Conservation (phyloP, 805 yeast species). For the Scheffersomyces coipomensis region DNA sequence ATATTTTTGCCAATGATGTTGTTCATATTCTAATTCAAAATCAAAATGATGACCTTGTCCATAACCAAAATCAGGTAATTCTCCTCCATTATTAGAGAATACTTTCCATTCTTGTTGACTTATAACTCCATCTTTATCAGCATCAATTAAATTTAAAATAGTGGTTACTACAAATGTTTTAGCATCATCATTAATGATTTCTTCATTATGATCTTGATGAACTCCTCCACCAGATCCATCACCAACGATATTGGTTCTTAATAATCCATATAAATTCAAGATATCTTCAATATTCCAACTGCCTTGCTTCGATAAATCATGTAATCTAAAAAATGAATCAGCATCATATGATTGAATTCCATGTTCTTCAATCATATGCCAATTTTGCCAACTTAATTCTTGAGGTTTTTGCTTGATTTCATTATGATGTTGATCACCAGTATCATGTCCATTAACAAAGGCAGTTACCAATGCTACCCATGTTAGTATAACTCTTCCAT, state of each 20-base stretch:
- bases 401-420: conserved; percentile 33
- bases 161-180: conserved; percentile 54
- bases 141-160: conserved; percentile 62
- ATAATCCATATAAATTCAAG: conserved; percentile 76
- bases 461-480: not conserved
- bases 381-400: conserved; percentile 68
- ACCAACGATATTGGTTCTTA: conserved; percentile 72
- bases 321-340: conserved; percentile 73
- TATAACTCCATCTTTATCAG: conserved; percentile 62
- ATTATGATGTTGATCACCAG: conserved; percentile 1
- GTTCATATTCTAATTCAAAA: conserved; percentile 89
- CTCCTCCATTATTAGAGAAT: conserved; percentile 61
- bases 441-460: conserved; percentile 9
- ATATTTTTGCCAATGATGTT: conserved; percentile 88
- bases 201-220: conserved; percentile 56
- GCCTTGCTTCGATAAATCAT: conserved; percentile 66
- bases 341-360: conserved; percentile 72
- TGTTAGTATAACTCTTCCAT: not conserved
- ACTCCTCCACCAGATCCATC: conserved; percentile 88
- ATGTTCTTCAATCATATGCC: conserved; percentile 94
- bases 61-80: conserved; percentile 86
- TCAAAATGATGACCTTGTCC: conserved; percentile 96
- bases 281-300: conserved; percentile 61
- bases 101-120: conserved; percentile 67
- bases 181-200: conserved; percentile 53